Evolutionary conservation across 306 rosid species (phyloP), one percentile per base, ranked within the genome.

Genomic region (Ziziphus jujuba): DNA sequence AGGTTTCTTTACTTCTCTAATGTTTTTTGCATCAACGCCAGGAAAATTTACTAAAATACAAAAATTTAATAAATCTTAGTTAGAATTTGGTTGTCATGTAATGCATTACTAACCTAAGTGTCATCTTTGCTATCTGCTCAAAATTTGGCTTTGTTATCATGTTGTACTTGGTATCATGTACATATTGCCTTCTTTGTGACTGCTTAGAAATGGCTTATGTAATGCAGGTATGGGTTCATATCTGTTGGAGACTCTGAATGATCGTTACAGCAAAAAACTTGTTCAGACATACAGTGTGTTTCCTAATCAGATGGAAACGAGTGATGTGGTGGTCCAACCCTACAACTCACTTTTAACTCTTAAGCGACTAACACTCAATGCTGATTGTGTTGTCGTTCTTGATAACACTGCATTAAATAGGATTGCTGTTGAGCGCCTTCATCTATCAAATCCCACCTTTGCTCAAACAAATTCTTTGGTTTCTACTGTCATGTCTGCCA

Each of bases 281-380:
- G 97, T 93, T 44, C 99, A 93, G 89, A 93, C 99, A 28, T 93
- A 90, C 77, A 93, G 97, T 82, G 99, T 93, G 36, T 93, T 93
- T 59, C 99, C 99, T 72, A 93, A 93, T 81, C 99, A 93, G 85
- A 93, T 93, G 99, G 99, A 88, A 85, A 93, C 99, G 17, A 93
- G 97, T 82, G 99, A 93, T 77, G 99, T 93, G 79, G 99, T 93
- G 77, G 99, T 90, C 74, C 99, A 93, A 73, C 99, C 99, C 17
- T 93, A 93, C 84, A 93, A 93, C 82, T 93, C 99, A 44, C 96
- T 93, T 82, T 82, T 90, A 81, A 93, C 99, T 9, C 96, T 93
- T 64, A 93, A 90, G 84, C 86, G 99, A 54, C 80, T 93, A 58
- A 90, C 97, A 40, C 90, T 93, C 22, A 93, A 93, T 87, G 99